Conservation (phyloP, 495 filamentous ascomycete genomes). For the Trypethelium eluteriae region DNA sequence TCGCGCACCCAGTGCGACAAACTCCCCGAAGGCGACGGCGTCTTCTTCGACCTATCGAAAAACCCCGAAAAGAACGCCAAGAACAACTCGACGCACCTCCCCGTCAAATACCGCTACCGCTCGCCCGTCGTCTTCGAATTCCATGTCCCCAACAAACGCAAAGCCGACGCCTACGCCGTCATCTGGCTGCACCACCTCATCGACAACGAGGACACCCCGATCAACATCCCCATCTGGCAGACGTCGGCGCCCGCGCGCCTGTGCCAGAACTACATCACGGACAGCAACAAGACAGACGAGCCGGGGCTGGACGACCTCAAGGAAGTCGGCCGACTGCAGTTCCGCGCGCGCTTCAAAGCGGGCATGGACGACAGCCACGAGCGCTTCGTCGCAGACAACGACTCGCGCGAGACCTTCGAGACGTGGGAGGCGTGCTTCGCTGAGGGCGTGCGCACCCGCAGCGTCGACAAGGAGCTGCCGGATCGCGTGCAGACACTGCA, state of each 20-base stretch:
- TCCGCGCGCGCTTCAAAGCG: constrained; percentile 73
- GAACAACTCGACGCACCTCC: constrained; percentile 59
- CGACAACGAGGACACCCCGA: constrained; percentile 64
- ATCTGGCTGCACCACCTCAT: constrained; percentile 80
- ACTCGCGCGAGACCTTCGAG: constrained; percentile 85
- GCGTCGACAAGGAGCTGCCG: constrained; percentile 61
- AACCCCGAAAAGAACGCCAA: constrained; percentile 41
- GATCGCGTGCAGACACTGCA: constrained; percentile 61
- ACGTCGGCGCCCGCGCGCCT: constrained; percentile 65
- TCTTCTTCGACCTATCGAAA: constrained; percentile 55
- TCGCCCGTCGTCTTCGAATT: constrained; percentile 86
- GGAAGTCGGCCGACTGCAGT: constrained; percentile 72
- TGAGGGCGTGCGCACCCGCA: constrained; percentile 67
- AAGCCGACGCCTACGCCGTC: constrained; percentile 63
- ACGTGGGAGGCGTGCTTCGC: constrained; percentile 84
- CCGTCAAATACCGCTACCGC: constrained; percentile 82
- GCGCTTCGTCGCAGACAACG: constrained; percentile 74
- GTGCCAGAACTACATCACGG: constrained; percentile 84
- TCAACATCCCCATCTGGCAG: constrained; percentile 81
- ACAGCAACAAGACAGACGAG: constrained; percentile 48
- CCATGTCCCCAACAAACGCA: constrained; percentile 57
- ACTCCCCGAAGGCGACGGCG: constrained; percentile 50
- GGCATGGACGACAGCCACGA: constrained; percentile 86
- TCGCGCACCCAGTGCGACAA: constrained; percentile 48
- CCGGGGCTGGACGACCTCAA: constrained; percentile 63